Evolutionary conservation across 1,284 basidiomycete genomes (phyloP).

Genomic region (Agaricales sp.): DNA sequence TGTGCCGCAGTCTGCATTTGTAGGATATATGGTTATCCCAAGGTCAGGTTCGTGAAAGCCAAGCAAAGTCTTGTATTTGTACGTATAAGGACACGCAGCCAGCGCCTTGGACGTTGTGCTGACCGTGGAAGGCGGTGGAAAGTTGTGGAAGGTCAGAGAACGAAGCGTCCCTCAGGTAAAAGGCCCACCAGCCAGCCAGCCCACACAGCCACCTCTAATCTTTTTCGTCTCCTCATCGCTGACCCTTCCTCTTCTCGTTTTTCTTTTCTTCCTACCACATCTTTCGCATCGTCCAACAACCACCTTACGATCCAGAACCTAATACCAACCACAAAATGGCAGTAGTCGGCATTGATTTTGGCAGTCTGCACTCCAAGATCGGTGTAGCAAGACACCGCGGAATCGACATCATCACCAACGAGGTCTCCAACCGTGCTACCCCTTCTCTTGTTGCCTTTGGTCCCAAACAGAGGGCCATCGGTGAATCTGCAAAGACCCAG

Average conservation of each 20-base stretch:
- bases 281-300: conserved; percentile 7
- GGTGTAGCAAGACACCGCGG: conserved; percentile 89
- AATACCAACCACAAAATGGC: conserved; percentile 39
- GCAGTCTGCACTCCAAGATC: conserved; percentile 81
- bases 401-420: conserved; percentile 93
- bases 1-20: no score
- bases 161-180: not conserved
- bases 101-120: no score
- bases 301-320: no score
- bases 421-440: conserved; percentile 90
- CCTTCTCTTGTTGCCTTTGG: conserved; percentile 95
- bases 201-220: not conserved
- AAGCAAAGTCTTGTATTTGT: no score
- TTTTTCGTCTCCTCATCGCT: not conserved
- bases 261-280: not conserved
- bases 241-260: not conserved
- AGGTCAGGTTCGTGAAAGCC: no score
- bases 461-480: conserved; percentile 77
- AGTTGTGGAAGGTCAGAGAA: not conserved
- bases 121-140: not conserved
- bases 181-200: not conserved
- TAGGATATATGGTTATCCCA: no score
- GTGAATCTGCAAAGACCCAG: conserved; percentile 90
- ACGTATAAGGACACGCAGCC: no score
- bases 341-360: conserved; percentile 90